Base-by-base conservation (phyloP, 2,329 filamentous ascomycete species). In the Xylariomycetidae sp. region DNA sequence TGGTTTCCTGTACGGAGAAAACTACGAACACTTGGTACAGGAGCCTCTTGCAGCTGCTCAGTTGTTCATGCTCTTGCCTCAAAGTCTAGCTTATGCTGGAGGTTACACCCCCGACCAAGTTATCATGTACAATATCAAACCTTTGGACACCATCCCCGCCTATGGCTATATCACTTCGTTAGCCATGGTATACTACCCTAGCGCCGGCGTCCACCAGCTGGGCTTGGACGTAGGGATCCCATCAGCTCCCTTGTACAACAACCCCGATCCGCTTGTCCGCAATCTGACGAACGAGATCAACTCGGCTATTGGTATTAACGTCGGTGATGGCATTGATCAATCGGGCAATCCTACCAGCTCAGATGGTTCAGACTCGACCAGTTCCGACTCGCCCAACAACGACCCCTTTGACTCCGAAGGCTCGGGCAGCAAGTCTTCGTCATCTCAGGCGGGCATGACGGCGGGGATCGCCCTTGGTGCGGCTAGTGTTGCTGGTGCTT, bases 231-330 rank as follows among this genome's bases (percentile, higher is more conserved):
- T 96, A 38, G 75, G 77, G 51, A 80, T 80, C 31, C 80, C 86
- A 11, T 76, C 77, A 41, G 84, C 86, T n/a, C 56, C 63, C 15
- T 66, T 96, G 16, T 96, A 94, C 72, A 72, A 81, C 54, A 80
- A 88, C 57, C 62, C 71, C 0, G 66, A 82, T 41, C 46, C 63
- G 3, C 76, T 87, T n/a, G 74, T 87, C 25, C 71, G 72, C 45
- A 80, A 82, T 29, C 64, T 97, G 45, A 88, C 94, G 45, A 67
- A 65, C 36, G 78, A 92, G 64, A 86, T 97, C 61, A 90, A 97
- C 62, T 78, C 84, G 3, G 79, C 83, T 3, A 88, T 96, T 54
- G 80, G 84, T 38, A 76, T 90, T 27, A 61, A 62, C 26, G 46
- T 67, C 2, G 71, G 69, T 28, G 61, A 62, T 25, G 57, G 56